Evolutionary conservation across 2,329 filamentous ascomycete species (phyloP).

Genomic region (Alternaria tenuissima): DNA sequence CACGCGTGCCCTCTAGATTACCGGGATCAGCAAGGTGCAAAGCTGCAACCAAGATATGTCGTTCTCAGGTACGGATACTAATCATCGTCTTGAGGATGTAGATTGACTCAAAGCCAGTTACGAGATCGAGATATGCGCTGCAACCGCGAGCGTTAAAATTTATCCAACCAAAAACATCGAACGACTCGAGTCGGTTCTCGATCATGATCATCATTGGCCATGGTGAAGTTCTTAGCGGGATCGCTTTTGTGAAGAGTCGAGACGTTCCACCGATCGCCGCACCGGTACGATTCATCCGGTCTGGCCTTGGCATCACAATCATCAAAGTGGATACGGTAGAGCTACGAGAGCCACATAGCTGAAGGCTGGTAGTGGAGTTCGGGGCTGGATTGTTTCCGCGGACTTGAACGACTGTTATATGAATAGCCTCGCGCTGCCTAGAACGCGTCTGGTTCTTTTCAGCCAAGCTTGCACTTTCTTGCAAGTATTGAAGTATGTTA

Average conservation of each 20-base stretch:
- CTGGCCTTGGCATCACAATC: constrained; percentile 31
- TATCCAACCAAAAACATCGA: not conserved
- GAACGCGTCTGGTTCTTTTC: not conserved
- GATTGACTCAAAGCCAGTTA: constrained; percentile 11
- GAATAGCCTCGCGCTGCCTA: constrained; percentile 8
- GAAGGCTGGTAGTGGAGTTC: constrained; percentile 11
- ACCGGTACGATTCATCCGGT: constrained; percentile 22
- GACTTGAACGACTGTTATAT: constrained; percentile 11
- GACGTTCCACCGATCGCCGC: constrained; percentile 27
- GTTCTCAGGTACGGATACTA: not conserved
- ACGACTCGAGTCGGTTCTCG: not conserved
- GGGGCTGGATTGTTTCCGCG: constrained; percentile 18
- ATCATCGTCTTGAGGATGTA: not conserved
- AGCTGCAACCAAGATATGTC: constrained; percentile 1
- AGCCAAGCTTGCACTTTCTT: not conserved
- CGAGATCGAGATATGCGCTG: constrained; percentile 13
- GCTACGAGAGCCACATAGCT: constrained; percentile 19
- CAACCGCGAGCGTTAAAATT: constrained; percentile 8
- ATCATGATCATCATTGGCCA: not conserved
- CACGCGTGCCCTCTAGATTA: not conserved
- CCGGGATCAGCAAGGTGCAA: constrained; percentile 2
- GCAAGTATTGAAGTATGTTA: constrained; percentile 1
- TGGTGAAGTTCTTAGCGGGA: constrained; percentile 11
- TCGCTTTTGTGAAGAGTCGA: constrained; percentile 9
- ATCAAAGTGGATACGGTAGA: constrained; percentile 19